Evolutionary conservation across 176 grass and related monocot species (phyloP), one percentile per base, ranked within the genome.

Genomic region (Avena sativa): DNA sequence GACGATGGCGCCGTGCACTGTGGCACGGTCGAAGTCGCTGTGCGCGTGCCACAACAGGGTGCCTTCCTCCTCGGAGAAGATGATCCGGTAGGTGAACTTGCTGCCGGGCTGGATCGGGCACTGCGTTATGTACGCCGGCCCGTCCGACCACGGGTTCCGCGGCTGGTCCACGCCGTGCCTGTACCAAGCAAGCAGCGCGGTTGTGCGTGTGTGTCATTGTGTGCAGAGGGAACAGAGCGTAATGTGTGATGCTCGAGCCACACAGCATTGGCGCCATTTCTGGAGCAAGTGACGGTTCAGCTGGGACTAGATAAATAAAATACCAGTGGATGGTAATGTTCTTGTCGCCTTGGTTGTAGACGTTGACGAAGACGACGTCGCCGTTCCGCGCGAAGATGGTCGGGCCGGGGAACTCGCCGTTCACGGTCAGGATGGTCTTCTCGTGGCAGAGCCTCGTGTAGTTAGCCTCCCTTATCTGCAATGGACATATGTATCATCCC

Each of bases 291-390:
- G 47, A 4, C 11, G 30, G n/a, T 68, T 15, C 5, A 21, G 20
- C 17, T 51, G 34, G 7, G 88, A 16, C 36, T 20, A 6, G 16
- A 38, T 9, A 44, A n/a, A 23, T 12, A 32, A 30, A 25, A 1
- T 91, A 93, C 89, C 94, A 93, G 81, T 93, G 94, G 25, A 95
- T 17, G 38, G 94, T 95, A 65, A 95, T 91, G 58, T 95, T 93
- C 14, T 89, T 79, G 17, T 87, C 21, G 76, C 85, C 94, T 20
- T 86, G 76, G 85, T 96, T 96, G 87, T 91, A 66, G 34, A 93
- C 89, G n/a, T 90, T 93, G 4, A 95, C 94, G 12, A 91, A 30
- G 16, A 93, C 81, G 38, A 78, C 71, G 44, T 91, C 89, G 15
- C 78, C 87, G 15, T 80, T 91, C 20, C 81, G 86, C 52, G 91